phyloP scores from a whole-genome alignment of 805 yeast genomes.

The Nakazawaea wyomingensis region DNA sequence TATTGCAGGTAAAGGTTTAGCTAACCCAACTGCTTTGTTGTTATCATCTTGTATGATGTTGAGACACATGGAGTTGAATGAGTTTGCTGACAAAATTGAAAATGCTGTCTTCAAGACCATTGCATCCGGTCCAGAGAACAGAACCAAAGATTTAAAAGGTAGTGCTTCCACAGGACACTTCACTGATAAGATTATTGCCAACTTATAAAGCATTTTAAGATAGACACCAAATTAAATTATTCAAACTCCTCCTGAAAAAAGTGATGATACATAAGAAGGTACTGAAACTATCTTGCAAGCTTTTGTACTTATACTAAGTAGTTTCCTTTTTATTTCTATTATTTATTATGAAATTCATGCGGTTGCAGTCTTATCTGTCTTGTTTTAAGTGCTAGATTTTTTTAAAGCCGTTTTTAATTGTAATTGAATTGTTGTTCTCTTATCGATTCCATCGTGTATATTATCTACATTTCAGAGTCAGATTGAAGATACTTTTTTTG shows the following conservation, averaged over 20 bases:
- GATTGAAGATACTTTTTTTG: neutral
- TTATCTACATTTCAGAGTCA: neutral
- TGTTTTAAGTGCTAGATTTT: neutral
- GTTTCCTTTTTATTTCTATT: neutral
- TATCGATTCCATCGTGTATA: neutral
- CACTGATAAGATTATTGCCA: slow-evolving; percentile 84
- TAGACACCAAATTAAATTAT: neutral
- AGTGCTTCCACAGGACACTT: slow-evolving; percentile 82
- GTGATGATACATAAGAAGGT: neutral
- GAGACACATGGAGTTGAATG: slow-evolving; percentile 91
- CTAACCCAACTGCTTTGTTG: slow-evolving; percentile 97
- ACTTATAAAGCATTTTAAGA: slow-evolving; percentile 40
- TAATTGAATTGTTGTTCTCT: neutral
- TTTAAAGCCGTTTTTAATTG: neutral
- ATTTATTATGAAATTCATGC: neutral
- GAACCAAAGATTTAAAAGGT: slow-evolving; percentile 96
- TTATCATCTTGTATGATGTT: slow-evolving; percentile 98
- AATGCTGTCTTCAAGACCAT: slow-evolving; percentile 81
- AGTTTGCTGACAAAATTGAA: slow-evolving; percentile 81
- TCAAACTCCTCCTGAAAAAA: neutral
- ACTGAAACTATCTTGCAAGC: neutral
- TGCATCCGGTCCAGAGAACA: slow-evolving; percentile 92
- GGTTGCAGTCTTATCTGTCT: neutral
- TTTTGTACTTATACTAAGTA: neutral
- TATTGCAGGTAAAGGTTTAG: slow-evolving; percentile 97